These are phyloP conservation scores for Curvularia lunata DNA, from an alignment of 2,329 filamentous ascomycete species.

Conservation along the genomic window DNA sequence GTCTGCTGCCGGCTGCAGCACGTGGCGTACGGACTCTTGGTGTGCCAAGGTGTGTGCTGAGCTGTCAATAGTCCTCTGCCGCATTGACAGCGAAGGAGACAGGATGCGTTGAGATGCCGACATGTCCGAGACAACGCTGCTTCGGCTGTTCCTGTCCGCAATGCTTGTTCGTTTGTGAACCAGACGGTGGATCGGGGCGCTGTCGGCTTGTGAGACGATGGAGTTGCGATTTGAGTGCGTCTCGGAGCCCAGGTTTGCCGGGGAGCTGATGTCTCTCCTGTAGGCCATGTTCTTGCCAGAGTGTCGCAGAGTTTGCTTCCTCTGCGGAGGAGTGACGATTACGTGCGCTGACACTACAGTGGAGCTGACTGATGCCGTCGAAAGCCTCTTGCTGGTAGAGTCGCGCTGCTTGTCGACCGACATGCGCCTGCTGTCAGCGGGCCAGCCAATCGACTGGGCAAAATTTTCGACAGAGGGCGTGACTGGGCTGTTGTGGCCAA, in stretches of 20 bases:
- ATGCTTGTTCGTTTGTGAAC: conserved; percentile 60
- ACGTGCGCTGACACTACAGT: conserved; percentile 63
- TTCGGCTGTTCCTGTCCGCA: conserved; percentile 50
- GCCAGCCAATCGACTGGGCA: conserved; percentile 59
- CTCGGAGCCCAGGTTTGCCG: conserved; percentile 50
- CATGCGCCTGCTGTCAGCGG: conserved; percentile 44
- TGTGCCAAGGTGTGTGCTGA: conserved; percentile 40
- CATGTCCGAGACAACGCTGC: conserved; percentile 39
- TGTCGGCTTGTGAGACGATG: conserved; percentile 44
- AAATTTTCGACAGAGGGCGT: conserved; percentile 56
- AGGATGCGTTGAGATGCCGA: conserved; percentile 30
- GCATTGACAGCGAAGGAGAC: conserved; percentile 39
- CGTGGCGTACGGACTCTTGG: conserved; percentile 39
- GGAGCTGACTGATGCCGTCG: conserved; percentile 59
- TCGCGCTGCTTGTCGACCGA: conserved; percentile 34
- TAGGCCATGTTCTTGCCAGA: conserved; percentile 61
- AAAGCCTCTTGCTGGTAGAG: conserved; percentile 53
- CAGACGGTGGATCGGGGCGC: conserved; percentile 56
- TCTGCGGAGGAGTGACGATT: conserved; percentile 57
- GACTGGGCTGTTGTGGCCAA: conserved; percentile 40
- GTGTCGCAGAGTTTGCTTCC: conserved; percentile 58
- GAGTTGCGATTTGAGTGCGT: conserved; percentile 56
- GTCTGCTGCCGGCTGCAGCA: conserved; percentile 46
- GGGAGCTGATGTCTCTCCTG: conserved; percentile 49
- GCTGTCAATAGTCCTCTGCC: conserved; percentile 38